Conservation (phyloP, 1,284 basidiomycete species). For the Baeospora myosura region DNA sequence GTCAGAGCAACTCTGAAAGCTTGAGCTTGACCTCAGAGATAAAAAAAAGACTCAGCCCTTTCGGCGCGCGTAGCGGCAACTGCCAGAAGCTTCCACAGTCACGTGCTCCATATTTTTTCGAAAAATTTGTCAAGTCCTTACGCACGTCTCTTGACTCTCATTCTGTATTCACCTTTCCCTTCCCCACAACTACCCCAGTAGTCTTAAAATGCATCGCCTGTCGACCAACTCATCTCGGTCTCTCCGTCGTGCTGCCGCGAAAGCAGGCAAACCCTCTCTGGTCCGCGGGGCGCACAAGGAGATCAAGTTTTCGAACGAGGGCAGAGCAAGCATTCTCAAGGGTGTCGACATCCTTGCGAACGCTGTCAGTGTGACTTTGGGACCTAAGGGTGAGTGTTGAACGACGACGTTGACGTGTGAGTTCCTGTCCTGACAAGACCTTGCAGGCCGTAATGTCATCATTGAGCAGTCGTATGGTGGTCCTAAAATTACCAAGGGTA, state of each 20-base stretch:
- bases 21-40: too few relatives aligned
- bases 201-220: slow-evolving; percentile 38
- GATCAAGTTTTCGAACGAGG: slow-evolving; percentile 95
- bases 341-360: slow-evolving; percentile 96
- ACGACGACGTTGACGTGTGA: too few relatives aligned
- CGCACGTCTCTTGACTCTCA: slow-evolving; percentile 1
- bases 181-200: slow-evolving; percentile 5
- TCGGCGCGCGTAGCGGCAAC: too few relatives aligned
- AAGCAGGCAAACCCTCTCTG: slow-evolving; percentile 32
- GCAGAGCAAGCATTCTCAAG: slow-evolving; percentile 87
- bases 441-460: slow-evolving; percentile 89
- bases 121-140: neutral
- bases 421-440: slow-evolving; percentile 11
- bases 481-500: slow-evolving; percentile 96
- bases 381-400: slow-evolving; percentile 80
- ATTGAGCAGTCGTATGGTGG: slow-evolving; percentile 97
- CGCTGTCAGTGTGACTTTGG: slow-evolving; percentile 90
- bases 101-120: neutral
- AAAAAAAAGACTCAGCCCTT: too few relatives aligned
- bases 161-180: slow-evolving; percentile 8
- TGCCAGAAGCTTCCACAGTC: too few relatives aligned
- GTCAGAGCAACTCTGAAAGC: too few relatives aligned
- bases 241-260: slow-evolving; percentile 37
- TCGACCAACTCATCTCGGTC: slow-evolving; percentile 37
- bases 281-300: slow-evolving; percentile 85